phyloP scores from a whole-genome alignment of 2,329 filamentous ascomycete species.

The Aspergillus oerlinghausenensis region DNA sequence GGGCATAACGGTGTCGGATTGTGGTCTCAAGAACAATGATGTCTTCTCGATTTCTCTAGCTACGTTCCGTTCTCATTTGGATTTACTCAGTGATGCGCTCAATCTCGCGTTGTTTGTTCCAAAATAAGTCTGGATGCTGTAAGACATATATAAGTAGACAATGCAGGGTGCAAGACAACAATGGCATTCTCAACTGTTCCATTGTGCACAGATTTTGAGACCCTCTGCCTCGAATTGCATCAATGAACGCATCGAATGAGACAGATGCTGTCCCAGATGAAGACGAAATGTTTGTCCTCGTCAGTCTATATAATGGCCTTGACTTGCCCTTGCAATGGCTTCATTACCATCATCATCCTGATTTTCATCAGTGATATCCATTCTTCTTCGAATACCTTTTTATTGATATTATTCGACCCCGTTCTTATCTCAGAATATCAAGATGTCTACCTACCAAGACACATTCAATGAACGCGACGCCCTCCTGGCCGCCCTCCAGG shows the following conservation, averaged over 20 bases:
- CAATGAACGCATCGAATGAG: not conserved
- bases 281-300: not conserved
- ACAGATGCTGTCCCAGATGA: not conserved
- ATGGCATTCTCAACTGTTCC: not conserved
- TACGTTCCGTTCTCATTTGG: not conserved
- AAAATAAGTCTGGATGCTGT: not conserved
- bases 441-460: not conserved
- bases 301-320: not conserved
- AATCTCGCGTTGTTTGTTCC: not conserved
- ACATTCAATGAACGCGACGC: not conserved
- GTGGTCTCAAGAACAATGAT: not conserved
- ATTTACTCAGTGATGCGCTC: not conserved
- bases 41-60: not conserved
- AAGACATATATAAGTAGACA: not conserved
- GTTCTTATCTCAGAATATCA: not conserved
- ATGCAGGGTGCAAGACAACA: not conserved
- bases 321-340: not conserved
- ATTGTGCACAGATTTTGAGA: not conserved
- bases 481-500: not conserved
- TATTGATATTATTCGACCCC: not conserved
- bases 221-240: not conserved
- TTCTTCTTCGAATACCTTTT: not conserved
- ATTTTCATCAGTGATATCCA: not conserved
- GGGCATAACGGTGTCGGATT: constrained; percentile 6
- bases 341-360: not conserved